phyloP scores from a whole-genome alignment of 116 monocot genomes.

The Cymodocea nodosa region DNA sequence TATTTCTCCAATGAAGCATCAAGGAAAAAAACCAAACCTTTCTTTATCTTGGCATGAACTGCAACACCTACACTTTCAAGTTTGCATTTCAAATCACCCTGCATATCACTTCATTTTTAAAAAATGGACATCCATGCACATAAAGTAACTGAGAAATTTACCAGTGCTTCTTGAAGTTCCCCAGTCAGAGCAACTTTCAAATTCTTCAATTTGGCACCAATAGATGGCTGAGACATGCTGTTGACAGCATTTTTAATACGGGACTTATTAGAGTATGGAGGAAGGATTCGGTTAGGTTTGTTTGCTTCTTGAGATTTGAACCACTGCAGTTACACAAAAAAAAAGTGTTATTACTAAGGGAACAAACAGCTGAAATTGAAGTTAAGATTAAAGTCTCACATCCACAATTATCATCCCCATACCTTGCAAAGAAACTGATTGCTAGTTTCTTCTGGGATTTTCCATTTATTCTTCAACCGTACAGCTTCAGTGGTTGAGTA shows the following conservation, averaged over 20 bases:
- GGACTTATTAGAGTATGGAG: constrained; percentile 34
- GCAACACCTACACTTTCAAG: constrained; percentile 53
- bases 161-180: constrained; percentile 24
- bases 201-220: constrained; percentile 33
- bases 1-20: not conserved
- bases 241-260: constrained; percentile 5
- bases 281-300: constrained; percentile 61
- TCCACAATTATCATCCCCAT: not conserved
- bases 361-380: not conserved
- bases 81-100: constrained; percentile 58
- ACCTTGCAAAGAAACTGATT: constrained; percentile 76
- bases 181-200: constrained; percentile 67
- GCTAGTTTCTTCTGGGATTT: constrained; percentile 51
- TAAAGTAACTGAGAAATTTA: constrained; percentile 10
- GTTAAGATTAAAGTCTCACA: not conserved
- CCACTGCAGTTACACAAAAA: constrained; percentile 52
- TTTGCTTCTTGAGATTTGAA: constrained; percentile 74
- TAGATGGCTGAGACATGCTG: constrained; percentile 16
- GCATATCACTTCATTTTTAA: constrained; percentile 2
- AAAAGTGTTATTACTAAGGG: not conserved
- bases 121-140: not conserved
- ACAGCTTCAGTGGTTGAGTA: constrained; percentile 56
- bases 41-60: constrained; percentile 55
- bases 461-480: constrained; percentile 72
- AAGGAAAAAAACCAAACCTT: constrained; percentile 28